These are phyloP conservation scores for Moesziomyces aphidis DNA, from an alignment of 1,284 basidiomycete genomes.

Conservation along the genomic window DNA sequence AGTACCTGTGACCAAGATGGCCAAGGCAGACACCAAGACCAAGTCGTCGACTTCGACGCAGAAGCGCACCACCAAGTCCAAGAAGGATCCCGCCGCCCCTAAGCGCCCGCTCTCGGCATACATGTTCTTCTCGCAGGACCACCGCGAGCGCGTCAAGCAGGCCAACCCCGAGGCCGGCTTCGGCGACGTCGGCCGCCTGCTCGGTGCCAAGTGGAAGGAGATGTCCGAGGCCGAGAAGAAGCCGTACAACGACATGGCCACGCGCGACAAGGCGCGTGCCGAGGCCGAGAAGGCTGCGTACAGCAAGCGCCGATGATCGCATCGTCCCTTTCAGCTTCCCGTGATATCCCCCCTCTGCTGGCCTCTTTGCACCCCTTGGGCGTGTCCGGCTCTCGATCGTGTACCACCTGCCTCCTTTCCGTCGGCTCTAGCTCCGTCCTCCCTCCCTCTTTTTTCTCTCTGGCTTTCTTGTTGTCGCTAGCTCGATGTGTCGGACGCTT, in stretches of 20 bases:
- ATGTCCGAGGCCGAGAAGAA: constrained; percentile 85
- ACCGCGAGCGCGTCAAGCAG: constrained; percentile 91
- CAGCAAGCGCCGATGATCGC: constrained; percentile 49
- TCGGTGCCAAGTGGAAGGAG: constrained; percentile 91
- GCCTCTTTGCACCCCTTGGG: background rate
- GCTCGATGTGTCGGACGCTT: constrained; percentile 25
- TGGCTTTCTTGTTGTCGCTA: constrained; percentile 5
- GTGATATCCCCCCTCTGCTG: constrained; percentile 16
- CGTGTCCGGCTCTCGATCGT: constrained; percentile 1
- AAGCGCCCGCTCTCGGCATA: constrained; percentile 93
- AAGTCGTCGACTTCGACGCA: constrained; percentile 53
- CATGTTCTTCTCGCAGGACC: constrained; percentile 98
- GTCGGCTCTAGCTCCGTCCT: background rate
- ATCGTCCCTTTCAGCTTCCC: background rate
- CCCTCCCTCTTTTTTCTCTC: constrained; percentile 3
- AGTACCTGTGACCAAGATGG: constrained; percentile 49
- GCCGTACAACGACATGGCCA: constrained; percentile 91
- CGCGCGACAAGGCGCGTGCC: constrained; percentile 84
- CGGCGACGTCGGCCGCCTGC: constrained; percentile 89
- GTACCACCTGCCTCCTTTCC: background rate
- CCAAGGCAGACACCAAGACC: constrained; percentile 60
- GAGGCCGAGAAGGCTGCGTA: constrained; percentile 83
- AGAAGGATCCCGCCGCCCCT: constrained; percentile 79
- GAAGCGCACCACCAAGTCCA: constrained; percentile 59
- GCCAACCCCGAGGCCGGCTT: constrained; percentile 95